phyloP scores from a whole-genome alignment of 2,329 filamentous ascomycete genomes.

The Juglanconis sp. region DNA sequence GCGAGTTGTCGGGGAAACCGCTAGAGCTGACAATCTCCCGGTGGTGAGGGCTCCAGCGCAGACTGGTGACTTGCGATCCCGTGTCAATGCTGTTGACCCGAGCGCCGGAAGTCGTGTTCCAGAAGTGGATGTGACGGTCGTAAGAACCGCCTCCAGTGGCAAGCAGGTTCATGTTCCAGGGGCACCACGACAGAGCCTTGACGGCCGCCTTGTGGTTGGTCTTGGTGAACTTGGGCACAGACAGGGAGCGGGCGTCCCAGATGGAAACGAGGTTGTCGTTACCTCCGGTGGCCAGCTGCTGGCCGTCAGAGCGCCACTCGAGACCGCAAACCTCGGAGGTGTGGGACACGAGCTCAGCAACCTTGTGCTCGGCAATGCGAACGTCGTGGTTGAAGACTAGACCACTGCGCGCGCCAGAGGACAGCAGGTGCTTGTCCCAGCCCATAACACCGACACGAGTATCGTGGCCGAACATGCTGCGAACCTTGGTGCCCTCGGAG shows the following conservation, averaged over 20 bases:
- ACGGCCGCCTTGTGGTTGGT: slow-evolving; percentile 99
- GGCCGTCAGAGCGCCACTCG: slow-evolving; percentile 94
- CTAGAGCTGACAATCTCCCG: slow-evolving; percentile 97
- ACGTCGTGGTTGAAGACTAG: slow-evolving; percentile 99
- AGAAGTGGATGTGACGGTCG: slow-evolving; percentile 98
- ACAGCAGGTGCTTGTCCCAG: slow-evolving; percentile 98
- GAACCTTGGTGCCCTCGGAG: slow-evolving; percentile 88
- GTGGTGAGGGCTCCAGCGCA: slow-evolving; percentile 95
- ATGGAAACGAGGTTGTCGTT: slow-evolving; percentile 99
- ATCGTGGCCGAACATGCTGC: slow-evolving; percentile 98
- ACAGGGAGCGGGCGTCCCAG: slow-evolving; percentile 93
- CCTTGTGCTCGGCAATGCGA: slow-evolving; percentile 95
- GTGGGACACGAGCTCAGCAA: slow-evolving; percentile 93
- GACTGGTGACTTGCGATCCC: slow-evolving; percentile 91
- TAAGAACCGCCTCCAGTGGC: slow-evolving; percentile 95
- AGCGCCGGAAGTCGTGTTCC: slow-evolving; percentile 97
- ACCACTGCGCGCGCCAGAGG: slow-evolving; percentile 89
- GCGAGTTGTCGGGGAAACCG: slow-evolving; percentile 97
- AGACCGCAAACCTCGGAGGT: slow-evolving; percentile 97
- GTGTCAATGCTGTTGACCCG: slow-evolving; percentile 99
- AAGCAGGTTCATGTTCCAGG: slow-evolving; percentile 96
- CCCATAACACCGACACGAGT: slow-evolving; percentile 96
- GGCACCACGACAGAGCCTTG: slow-evolving; percentile 98
- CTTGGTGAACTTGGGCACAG: slow-evolving; percentile 97
- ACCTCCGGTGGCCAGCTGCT: slow-evolving; percentile 93